A percentile compares a stretch with the other conserved stretches of the same genome.
Conservation (phyloP, 2,329 filamentous ascomycete species). For the Pyricularia sp. region DNA sequence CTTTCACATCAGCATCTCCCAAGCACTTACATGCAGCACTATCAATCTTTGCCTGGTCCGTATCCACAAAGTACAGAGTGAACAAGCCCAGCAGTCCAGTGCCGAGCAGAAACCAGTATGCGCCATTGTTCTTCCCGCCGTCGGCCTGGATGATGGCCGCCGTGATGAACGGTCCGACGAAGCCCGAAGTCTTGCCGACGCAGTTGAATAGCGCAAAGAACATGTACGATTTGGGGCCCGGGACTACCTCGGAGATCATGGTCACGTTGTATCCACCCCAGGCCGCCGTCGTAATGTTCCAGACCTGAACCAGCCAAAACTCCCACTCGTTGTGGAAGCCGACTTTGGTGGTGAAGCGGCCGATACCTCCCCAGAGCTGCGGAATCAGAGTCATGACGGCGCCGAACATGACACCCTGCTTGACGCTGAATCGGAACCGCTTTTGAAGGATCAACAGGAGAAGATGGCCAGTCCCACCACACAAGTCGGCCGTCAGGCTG, state of each 20-base stretch:
- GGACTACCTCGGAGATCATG: slow-evolving; percentile 16
- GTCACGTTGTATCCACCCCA: slow-evolving; percentile 13
- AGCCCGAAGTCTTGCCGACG: slow-evolving; percentile 15
- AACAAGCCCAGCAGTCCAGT: slow-evolving; percentile 11
- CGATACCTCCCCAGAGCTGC: slow-evolving; percentile 12
- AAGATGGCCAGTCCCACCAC: slow-evolving; percentile 11
- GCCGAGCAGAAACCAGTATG: slow-evolving; percentile 14
- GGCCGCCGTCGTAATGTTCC: slow-evolving; percentile 11
- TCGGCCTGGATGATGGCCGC: slow-evolving; percentile 13
- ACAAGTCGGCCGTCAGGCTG: slow-evolving; percentile 11
- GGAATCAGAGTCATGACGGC: slow-evolving; percentile 14
- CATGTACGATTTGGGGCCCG: slow-evolving; percentile 13
- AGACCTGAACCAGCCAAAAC: slow-evolving; percentile 12
- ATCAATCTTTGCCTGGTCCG: slow-evolving; percentile 13
- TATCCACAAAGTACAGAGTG: slow-evolving; percentile 13
- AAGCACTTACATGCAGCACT: slow-evolving; percentile 8
- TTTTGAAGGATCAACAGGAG: slow-evolving; percentile 12
- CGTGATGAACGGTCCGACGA: slow-evolving; percentile 15
- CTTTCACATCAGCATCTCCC: background rate
- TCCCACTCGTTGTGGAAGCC: slow-evolving; percentile 13
- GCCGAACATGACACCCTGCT: slow-evolving; percentile 13
- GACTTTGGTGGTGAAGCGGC: slow-evolving; percentile 10
- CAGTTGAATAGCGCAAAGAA: slow-evolving; percentile 15
- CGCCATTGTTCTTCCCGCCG: slow-evolving; percentile 8
- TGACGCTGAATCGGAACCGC: slow-evolving; percentile 13